phyloP scores from a whole-genome alignment of 2,329 filamentous ascomycete species.

The Exophiala oligosperma region DNA sequence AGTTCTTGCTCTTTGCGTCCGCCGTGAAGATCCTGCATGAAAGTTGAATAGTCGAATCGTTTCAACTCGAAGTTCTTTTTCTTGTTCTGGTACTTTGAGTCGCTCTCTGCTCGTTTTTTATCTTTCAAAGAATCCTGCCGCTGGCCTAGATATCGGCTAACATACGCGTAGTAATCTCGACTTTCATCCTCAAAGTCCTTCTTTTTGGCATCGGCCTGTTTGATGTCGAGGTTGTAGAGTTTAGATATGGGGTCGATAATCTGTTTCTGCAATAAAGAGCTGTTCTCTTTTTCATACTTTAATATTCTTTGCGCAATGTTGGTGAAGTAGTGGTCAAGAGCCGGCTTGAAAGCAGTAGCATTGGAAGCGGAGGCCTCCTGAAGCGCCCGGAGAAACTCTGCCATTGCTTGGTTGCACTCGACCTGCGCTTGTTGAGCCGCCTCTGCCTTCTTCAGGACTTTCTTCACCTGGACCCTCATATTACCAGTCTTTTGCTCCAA shows the following conservation, averaged over 20 bases:
- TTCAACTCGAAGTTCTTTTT: conserved; percentile 94
- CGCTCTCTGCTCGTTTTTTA: conserved; percentile 93
- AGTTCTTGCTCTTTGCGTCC: conserved; percentile 99
- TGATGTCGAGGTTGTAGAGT: conserved; percentile 93
- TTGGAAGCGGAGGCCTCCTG: conserved; percentile 88
- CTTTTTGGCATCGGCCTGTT: conserved; percentile 94
- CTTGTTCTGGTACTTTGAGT: conserved; percentile 94
- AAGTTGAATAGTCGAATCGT: conserved; percentile 97
- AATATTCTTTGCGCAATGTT: conserved; percentile 92
- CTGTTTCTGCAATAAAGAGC: conserved; percentile 79
- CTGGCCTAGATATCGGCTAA: conserved; percentile 93
- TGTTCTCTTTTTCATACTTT: conserved; percentile 81
- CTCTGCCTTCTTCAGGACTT: conserved; percentile 91
- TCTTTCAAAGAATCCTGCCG: conserved; percentile 93
- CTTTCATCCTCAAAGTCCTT: conserved; percentile 98
- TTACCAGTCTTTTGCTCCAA: conserved; percentile 95
- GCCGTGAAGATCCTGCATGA: conserved; percentile 98
- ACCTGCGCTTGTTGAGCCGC: conserved; percentile 76
- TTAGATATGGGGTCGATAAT: conserved; percentile 93
- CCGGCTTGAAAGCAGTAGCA: conserved; percentile 93
- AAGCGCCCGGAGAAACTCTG: conserved; percentile 79
- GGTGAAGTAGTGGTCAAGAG: conserved; percentile 96
- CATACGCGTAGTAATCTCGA: conserved; percentile 96
- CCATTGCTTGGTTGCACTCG: conserved; percentile 81
- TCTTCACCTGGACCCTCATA: conserved; percentile 93